phyloP scores from a whole-genome alignment of 2,329 filamentous ascomycete species.

The Aspergillus glaucus region DNA sequence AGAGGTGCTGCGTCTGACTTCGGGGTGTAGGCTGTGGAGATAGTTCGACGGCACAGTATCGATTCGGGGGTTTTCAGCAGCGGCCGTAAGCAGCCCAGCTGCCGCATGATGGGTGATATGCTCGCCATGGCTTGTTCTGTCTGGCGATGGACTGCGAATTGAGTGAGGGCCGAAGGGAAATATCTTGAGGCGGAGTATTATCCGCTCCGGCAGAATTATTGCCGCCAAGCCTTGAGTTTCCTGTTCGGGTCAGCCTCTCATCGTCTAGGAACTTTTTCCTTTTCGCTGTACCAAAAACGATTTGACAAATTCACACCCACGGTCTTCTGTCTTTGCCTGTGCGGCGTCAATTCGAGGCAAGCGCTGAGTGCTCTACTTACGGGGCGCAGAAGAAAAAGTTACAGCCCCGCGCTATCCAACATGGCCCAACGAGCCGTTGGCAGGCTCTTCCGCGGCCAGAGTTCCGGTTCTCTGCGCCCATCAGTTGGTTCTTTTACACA shows the following conservation, averaged over 20 bases:
- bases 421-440: constrained; percentile 37
- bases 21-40: constrained; percentile 45
- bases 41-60: constrained; percentile 46
- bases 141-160: constrained; percentile 30
- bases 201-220: constrained; percentile 35
- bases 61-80: constrained; percentile 49
- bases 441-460: constrained; percentile 33
- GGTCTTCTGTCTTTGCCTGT: too few species aligned
- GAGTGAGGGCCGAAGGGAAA: constrained; percentile 9
- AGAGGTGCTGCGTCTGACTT: constrained; percentile 35
- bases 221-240: constrained; percentile 28
- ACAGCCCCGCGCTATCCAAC: not conserved
- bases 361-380: not conserved
- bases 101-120: constrained; percentile 53
- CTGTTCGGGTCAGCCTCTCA: constrained; percentile 15
- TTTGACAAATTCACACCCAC: too few species aligned
- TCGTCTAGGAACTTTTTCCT: constrained; percentile 20
- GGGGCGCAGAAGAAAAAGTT: not conserved
- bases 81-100: constrained; percentile 64
- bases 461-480: constrained; percentile 25
- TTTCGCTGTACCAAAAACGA: too few species aligned
- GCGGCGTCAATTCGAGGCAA: too few species aligned
- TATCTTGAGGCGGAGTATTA: constrained; percentile 18
- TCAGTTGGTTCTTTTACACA: constrained; percentile 26
- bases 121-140: constrained; percentile 48